Conservation (phyloP, 2,329 filamentous ascomycete species). For the Stachybotrys chartarum region DNA sequence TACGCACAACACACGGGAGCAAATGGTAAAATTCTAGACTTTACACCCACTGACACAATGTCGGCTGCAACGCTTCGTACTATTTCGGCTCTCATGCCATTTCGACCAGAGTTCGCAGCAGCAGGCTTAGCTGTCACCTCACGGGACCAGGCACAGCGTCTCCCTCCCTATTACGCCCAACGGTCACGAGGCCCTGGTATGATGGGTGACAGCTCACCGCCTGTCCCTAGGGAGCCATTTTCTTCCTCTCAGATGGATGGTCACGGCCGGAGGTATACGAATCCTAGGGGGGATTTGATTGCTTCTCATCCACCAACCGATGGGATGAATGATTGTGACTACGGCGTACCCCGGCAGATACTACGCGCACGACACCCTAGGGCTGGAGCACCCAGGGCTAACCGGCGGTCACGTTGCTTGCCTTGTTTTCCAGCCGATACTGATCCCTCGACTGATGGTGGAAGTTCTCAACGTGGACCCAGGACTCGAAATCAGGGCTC, state of each 20-base stretch:
- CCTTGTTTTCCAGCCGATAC: conserved; percentile 19
- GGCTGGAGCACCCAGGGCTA: neutral
- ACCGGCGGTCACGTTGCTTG: conserved; percentile 12
- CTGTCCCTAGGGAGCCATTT: neutral
- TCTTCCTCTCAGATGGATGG: neutral
- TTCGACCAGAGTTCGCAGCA: conserved; percentile 42
- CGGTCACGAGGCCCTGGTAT: neutral
- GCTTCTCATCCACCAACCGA: neutral
- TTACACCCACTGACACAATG: conserved; percentile 31
- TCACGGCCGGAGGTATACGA: neutral
- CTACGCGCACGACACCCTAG: neutral
- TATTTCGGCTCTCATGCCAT: conserved; percentile 45
- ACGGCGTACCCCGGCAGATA: neutral
- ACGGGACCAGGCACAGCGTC: conserved; percentile 29
- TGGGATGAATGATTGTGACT: neutral
- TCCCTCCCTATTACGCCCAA: conserved; percentile 9
- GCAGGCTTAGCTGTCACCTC: conserved; percentile 52
- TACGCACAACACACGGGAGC: conserved; percentile 26
- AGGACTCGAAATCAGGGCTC: conserved; percentile 3
- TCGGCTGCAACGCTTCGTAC: conserved; percentile 41
- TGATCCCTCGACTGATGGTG: conserved; percentile 14
- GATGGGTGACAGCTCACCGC: neutral
- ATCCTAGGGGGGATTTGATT: neutral
- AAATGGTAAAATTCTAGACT: conserved; percentile 27
- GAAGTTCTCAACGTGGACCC: conserved; percentile 13